Base-by-base conservation (phyloP, 768 basidiomycete genomes). In the Collybia sp. region DNA sequence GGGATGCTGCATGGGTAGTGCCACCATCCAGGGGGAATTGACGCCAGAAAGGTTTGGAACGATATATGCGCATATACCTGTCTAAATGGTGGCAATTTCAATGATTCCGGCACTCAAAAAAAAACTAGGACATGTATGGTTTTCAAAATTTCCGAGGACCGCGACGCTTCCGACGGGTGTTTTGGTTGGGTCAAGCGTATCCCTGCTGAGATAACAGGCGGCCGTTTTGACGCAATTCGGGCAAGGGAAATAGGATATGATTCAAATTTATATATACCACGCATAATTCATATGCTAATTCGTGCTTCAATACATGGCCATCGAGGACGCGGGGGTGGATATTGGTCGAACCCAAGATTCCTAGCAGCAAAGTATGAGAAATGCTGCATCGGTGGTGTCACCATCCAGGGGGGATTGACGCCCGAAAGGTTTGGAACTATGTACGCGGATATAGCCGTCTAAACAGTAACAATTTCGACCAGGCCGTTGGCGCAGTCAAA, bases 311-410 rank as follows among this genome's bases (percentile, higher is more conserved):
- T n/a, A n/a, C n/a, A n/a, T 46, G 86, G 62, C 19, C 87, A 88
- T 65, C 86, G 63, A 83, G 87, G 44, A 85, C 82, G 10, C 77
- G 71, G 53, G 87, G 87, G 58, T 87, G 80, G 25, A 63, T 68
- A 56, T 88, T 86, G 1, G 86, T 88, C 53, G 88, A 63, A 56
- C 88, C 86, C 64, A 86, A 59, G 58, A 78, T 71, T 79, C 83
- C 82, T 87, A 43, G 32, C 8, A 88, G 62, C 46, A 88, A 60
- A 46, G 86, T 63, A 25, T 25, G 8, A 25, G 25, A 25, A 25
- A 25, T 8, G 25, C 25, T 25, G 8, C 25, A 8, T 8, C 4
- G 25, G 8, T 25, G 25, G 25, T 25, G 25, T 3, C 25, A 25
- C 25, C 25, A 25, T n/a, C n/a, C n/a, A n/a, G 82, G 67, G 10